These are phyloP conservation scores for Cymbidium sinense DNA, from an alignment of 106 monocot species.

Conservation along the genomic window DNA sequence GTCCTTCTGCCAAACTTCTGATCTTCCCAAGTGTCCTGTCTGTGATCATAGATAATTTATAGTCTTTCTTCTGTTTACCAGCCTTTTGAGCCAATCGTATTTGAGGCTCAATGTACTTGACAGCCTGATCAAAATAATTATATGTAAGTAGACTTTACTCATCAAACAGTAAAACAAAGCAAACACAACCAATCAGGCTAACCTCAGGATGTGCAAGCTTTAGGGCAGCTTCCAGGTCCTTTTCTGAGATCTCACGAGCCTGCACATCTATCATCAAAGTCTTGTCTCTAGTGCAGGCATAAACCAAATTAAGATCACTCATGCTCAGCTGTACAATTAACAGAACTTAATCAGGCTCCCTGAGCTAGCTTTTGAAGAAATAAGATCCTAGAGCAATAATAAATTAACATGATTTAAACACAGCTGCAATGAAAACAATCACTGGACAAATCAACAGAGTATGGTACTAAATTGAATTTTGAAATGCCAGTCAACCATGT, in stretches of 20 bases:
- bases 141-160: neutral
- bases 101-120: conserved; percentile 93
- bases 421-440: neutral
- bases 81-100: conserved; percentile 82
- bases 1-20: conserved; percentile 46
- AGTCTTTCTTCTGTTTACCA: conserved; percentile 85
- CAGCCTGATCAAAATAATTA: conserved; percentile 48
- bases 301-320: conserved; percentile 96
- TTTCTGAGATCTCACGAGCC: conserved; percentile 92
- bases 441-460: neutral
- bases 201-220: conserved; percentile 93
- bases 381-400: neutral
- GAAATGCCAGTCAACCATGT: neutral
- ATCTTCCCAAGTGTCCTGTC: conserved; percentile 70
- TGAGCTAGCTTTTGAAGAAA: neutral
- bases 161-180: neutral
- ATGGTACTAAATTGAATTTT: neutral
- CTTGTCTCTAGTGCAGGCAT: conserved; percentile 91
- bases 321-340: conserved; percentile 47
- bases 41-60: conserved; percentile 73
- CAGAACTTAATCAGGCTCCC: neutral
- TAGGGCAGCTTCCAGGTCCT: conserved; percentile 69
- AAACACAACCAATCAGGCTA: conserved; percentile 8
- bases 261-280: conserved; percentile 99
- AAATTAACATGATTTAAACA: neutral